phyloP scores from a whole-genome alignment of 257 asterid genomes.

The Apocynum venetum region DNA sequence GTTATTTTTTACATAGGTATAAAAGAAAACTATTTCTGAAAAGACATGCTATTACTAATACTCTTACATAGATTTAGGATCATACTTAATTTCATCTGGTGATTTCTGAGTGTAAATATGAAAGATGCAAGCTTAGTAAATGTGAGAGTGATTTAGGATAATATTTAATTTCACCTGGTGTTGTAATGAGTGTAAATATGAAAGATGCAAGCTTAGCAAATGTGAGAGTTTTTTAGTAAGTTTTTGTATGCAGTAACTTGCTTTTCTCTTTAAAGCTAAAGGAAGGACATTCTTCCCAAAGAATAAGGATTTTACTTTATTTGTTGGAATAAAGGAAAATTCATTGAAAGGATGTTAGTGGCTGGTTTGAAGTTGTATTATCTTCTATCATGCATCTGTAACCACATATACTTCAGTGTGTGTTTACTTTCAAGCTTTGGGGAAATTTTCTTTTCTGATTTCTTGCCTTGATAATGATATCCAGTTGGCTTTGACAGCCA shows the following conservation, averaged over 20 bases:
- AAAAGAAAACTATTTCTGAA: neutral
- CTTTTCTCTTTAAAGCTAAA: neutral
- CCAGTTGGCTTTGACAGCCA: conserved; percentile 97
- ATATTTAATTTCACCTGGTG: neutral
- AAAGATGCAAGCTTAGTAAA: neutral
- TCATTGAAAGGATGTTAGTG: neutral
- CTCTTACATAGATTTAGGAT: neutral
- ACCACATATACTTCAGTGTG: neutral
- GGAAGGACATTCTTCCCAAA: neutral
- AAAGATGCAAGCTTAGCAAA: neutral
- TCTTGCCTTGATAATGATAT: conserved; percentile 67
- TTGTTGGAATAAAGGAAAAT: neutral
- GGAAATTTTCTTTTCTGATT: conserved; percentile 49
- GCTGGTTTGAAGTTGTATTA: neutral
- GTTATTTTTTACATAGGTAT: neutral
- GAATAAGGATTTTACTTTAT: neutral
- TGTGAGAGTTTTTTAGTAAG: neutral
- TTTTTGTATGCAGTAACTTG: neutral
- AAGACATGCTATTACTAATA: neutral
- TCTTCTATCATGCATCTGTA: neutral
- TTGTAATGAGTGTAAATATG: neutral
- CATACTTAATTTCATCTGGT: neutral
- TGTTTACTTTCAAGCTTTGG: conserved; percentile 17
- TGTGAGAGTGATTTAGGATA: neutral
- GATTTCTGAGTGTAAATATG: neutral